A percentile compares a stretch with the other conserved stretches of the same genome.
Evolutionary conservation across 768 basidiomycete species (phyloP).

Genomic region (Rickenella mellea): DNA sequence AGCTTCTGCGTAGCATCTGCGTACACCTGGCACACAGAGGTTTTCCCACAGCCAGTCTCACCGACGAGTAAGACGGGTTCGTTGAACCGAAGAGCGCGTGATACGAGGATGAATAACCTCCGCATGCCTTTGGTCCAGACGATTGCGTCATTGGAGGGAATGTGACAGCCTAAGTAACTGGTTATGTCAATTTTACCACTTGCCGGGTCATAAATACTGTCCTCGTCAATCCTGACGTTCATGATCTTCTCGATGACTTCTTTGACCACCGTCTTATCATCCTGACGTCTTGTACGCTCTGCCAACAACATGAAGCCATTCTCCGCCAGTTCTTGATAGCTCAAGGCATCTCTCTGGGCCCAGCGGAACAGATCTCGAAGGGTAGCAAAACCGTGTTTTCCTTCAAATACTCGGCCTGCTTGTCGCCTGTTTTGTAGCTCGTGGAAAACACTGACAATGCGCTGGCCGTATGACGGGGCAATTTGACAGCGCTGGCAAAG

Average conservation of each 20-base stretch:
- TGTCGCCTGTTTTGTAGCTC: conserved; percentile 92
- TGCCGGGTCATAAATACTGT: conserved; percentile 52
- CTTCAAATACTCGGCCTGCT: conserved; percentile 88
- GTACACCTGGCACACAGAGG: conserved; percentile 88
- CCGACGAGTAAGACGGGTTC: conserved; percentile 95
- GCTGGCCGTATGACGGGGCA: conserved; percentile 86
- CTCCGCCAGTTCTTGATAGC: conserved; percentile 87
- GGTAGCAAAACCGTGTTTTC: conserved; percentile 94
- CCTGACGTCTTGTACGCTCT: conserved; percentile 74
- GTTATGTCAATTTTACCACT: conserved; percentile 29
- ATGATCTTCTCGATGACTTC: conserved; percentile 86
- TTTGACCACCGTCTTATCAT: conserved; percentile 85
- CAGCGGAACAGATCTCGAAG: conserved; percentile 95
- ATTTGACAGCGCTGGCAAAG: conserved; percentile 88
- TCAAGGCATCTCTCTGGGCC: conserved; percentile 84
- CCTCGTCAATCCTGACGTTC: conserved; percentile 76
- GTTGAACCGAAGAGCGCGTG: conserved; percentile 79
- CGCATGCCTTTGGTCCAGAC: conserved; percentile 95
- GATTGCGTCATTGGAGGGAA: conserved; percentile 40
- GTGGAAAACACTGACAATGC: conserved; percentile 85
- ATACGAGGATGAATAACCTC: conserved; percentile 74
- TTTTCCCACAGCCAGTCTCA: conserved; percentile 96
- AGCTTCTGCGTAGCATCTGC: conserved; percentile 53
- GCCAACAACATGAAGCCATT: conserved; percentile 97
- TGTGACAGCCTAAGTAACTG: conserved; percentile 44